Percentiles rank a stretch among this genome's conserved stretches.
phyloP scores from a whole-genome alignment of 2,329 filamentous ascomycete species.

The Elsinoe arachidis region DNA sequence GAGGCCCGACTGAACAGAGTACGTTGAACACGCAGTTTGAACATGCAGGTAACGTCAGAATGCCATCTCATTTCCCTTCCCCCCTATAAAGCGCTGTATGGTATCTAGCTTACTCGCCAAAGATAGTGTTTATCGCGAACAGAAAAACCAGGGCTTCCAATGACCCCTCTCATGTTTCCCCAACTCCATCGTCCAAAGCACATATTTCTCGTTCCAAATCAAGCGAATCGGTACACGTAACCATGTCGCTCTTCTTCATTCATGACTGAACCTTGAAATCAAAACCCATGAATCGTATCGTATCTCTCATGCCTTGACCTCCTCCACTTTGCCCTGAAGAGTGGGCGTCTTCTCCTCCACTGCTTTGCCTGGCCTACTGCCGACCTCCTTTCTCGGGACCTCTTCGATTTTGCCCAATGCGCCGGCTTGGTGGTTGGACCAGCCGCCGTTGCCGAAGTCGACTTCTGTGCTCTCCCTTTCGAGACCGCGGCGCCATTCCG shows the following conservation, averaged over 20 bases:
- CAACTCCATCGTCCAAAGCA: neutral
- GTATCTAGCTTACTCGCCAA: slow-evolving; percentile 1
- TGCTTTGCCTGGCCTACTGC: neutral
- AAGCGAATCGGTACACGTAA: neutral
- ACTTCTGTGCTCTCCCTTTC: slow-evolving; percentile 43
- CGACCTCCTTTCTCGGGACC: neutral
- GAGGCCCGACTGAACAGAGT: too few relatives aligned
- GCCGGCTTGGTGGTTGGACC: neutral
- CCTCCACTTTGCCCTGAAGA: neutral
- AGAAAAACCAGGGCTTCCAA: neutral
- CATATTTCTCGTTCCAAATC: neutral
- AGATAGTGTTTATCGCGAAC: neutral
- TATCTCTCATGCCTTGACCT: slow-evolving; percentile 1
- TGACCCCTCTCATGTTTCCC: neutral
- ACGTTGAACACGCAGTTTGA: too few relatives aligned
- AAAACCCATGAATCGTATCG: neutral
- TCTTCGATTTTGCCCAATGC: neutral
- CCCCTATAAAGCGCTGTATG: slow-evolving; percentile 3
- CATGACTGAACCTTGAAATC: too few relatives aligned
- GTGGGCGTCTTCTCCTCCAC: neutral
- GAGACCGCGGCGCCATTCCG: slow-evolving; percentile 71
- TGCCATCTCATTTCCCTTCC: neutral
- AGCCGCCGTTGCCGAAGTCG: neutral
- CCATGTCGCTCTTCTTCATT: too few relatives aligned
- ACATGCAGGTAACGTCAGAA: neutral